Percentiles rank a stretch among this genome's conserved stretches.
phyloP scores from a whole-genome alignment of 345 rosid genomes.

The Mallotus nudiflorus region DNA sequence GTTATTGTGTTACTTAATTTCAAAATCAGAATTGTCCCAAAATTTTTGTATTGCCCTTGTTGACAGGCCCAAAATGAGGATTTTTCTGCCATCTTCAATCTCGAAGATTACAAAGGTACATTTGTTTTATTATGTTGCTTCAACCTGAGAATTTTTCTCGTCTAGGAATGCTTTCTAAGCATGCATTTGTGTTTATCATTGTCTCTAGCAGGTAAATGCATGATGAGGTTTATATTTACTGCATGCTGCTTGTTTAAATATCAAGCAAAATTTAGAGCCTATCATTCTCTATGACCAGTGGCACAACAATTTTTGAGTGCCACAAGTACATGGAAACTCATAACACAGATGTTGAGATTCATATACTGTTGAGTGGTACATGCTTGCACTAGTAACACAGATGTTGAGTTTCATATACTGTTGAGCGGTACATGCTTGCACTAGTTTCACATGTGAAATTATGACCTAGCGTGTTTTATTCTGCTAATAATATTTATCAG shows the following conservation, averaged over 20 bases:
- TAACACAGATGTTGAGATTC: background rate
- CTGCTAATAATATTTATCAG: background rate
- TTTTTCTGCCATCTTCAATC: slow-evolving; percentile 74
- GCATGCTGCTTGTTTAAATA: background rate
- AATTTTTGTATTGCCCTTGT: slow-evolving; percentile 18
- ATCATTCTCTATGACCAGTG: background rate
- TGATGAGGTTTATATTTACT: background rate
- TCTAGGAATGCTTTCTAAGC: background rate
- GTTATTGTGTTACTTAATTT: background rate
- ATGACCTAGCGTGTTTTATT: background rate
- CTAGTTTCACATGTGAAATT: background rate
- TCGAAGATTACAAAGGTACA: slow-evolving; percentile 95
- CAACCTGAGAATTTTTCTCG: background rate
- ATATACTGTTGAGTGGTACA: background rate
- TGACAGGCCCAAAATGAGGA: slow-evolving; percentile 88
- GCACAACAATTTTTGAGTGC: background rate
- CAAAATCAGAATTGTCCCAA: background rate
- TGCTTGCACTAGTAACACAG: too few species aligned
- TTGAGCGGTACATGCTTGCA: too few species aligned
- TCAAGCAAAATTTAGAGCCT: too few species aligned
- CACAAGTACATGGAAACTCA: background rate
- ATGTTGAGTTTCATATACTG: too few species aligned
- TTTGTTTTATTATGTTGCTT: background rate
- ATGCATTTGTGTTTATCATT: background rate
- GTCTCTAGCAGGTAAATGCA: background rate